A percentile compares a stretch with the other conserved stretches of the same genome.
Evolutionary conservation across 306 rosid genomes (phyloP).

Genomic region (Elaeagnus macrophylla): DNA sequence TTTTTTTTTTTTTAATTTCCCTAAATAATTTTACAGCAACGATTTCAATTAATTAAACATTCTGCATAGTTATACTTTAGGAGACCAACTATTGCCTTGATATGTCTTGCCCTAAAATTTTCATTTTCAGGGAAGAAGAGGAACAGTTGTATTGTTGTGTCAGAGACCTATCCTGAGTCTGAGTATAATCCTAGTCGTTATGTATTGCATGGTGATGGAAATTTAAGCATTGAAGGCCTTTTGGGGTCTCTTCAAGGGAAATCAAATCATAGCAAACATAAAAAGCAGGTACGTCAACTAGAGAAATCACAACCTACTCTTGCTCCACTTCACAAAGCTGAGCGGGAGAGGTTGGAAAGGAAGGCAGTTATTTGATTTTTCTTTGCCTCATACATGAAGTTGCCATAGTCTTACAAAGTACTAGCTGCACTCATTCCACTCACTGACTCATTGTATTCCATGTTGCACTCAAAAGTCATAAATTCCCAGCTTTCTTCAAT

Average conservation of each 20-base stretch:
- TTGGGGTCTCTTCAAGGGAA: constrained; percentile 54
- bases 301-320: constrained; percentile 35
- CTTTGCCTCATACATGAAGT: no score
- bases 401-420: no score
- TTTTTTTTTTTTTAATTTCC: no score
- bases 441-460: no score
- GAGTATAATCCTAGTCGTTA: constrained; percentile 77
- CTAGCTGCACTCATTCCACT: no score
- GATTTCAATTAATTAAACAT: no score
- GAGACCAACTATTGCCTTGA: no score
- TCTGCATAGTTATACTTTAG: no score
- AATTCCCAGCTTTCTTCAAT: no score
- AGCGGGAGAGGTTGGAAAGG: constrained; percentile 57
- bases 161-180: constrained; percentile 78
- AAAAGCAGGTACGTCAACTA: constrained; percentile 34
- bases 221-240: constrained; percentile 50
- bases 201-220: constrained; percentile 61
- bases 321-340: constrained; percentile 65
- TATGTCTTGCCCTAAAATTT: neutral
- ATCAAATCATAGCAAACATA: constrained; percentile 48
- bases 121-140: constrained; percentile 37
- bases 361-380: constrained; percentile 54
- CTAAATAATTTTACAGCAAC: no score
- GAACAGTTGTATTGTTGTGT: constrained; percentile 30
- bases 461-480: no score